These are phyloP conservation scores for Xylaria cubensis DNA, from an alignment of 495 filamentous ascomycete genomes.

Conservation along the genomic window DNA sequence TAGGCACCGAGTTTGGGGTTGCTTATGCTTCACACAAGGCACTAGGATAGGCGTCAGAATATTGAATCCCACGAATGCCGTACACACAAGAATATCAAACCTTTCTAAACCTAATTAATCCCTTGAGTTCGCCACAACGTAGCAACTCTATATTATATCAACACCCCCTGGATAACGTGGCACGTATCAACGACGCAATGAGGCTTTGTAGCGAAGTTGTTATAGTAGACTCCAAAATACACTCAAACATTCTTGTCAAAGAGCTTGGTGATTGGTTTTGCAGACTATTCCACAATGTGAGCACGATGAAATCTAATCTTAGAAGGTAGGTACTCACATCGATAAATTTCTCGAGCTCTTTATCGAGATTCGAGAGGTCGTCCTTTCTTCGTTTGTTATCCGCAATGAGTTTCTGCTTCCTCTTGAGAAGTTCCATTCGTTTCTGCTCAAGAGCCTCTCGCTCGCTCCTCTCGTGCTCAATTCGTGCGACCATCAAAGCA, in stretches of 20 bases:
- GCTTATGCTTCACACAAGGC: neutral
- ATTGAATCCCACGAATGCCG: neutral
- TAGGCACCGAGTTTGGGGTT: neutral
- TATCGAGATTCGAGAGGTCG: slow-evolving; percentile 85
- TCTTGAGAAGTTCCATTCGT: slow-evolving; percentile 82
- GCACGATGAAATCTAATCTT: slow-evolving; percentile 9
- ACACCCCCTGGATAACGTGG: neutral
- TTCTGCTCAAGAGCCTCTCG: slow-evolving; percentile 87
- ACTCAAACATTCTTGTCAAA: slow-evolving; percentile 73
- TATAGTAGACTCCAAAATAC: neutral
- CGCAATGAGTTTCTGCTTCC: slow-evolving; percentile 88
- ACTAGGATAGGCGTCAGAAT: slow-evolving; percentile 14
- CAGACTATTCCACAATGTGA: slow-evolving; percentile 59
- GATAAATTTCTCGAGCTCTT: slow-evolving; percentile 90
- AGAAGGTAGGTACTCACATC: slow-evolving; percentile 56
- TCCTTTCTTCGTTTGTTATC: slow-evolving; percentile 97
- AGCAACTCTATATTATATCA: neutral
- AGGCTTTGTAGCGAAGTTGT: neutral
- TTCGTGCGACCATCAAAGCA: slow-evolving; percentile 86
- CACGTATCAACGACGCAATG: no score
- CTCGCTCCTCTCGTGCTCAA: slow-evolving; percentile 87
- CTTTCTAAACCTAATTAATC: neutral
- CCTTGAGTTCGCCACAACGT: neutral
- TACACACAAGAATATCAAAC: slow-evolving; percentile 7
- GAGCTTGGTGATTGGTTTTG: slow-evolving; percentile 82